Base-by-base conservation (phyloP, 1,284 basidiomycete genomes). In the Fomes fomentarius region DNA sequence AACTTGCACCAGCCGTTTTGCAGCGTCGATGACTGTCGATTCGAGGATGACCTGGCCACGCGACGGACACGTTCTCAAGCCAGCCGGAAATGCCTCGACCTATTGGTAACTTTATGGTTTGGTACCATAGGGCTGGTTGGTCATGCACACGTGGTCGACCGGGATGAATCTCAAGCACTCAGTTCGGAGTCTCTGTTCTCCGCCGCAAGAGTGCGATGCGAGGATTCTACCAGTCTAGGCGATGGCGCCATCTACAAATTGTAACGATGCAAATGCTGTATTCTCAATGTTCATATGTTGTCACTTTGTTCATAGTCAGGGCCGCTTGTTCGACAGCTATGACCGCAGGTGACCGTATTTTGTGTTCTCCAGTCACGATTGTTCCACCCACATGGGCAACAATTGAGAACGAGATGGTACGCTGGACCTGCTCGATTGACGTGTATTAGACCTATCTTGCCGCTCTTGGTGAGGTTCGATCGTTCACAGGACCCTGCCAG, bases 61-160 rank as follows among this genome's bases (percentile, higher is more conserved):
- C 51, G 31, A 51, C 44, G 41, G 17, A 39, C 15, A 28, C 3
- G n/a, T 56, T 58, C 56, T 50, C 54, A 58, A 56, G 56, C 21
- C 34, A n/a, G 41, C 34, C 41, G 43, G 50, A 61, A 49, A 43
- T 30, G 42, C 28, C 45, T 56, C 56, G 50, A 35, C 38, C 14
- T 31, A 34, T 30, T 51, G 56, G 56, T 56, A 58, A 58, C 56
- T 61, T 61, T 58, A 61, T 58, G 48, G 51, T 58, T 61, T 42
- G 53, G 54, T 61, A 58, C 56, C 56, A 25, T 47, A 50, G 25
- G 26, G 9, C 39, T 21, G 60, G 56, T 49, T 28, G 19, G 21
- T 42, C 28, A 31, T 24, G 22, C 35, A 44, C 56, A 58, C 60
- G 57, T 61, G 60, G 51, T 38, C 35, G 40, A 25, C 19, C 24